These are phyloP conservation scores for Begonia masoniana DNA, from an alignment of 306 rosid genomes.

Conservation along the genomic window DNA sequence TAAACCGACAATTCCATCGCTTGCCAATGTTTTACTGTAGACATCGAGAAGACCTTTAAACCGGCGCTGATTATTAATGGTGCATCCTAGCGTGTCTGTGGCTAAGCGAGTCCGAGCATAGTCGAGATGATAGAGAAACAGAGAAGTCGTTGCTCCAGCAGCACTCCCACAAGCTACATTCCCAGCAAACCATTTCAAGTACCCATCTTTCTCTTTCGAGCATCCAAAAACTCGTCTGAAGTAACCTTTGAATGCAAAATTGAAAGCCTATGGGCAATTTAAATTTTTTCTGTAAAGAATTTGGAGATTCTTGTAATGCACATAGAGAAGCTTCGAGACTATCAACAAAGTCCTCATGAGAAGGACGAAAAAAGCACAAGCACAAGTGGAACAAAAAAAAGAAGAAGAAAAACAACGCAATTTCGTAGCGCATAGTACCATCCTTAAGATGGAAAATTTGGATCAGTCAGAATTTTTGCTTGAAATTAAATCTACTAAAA, in stretches of 20 bases:
- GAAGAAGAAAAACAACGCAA: no score
- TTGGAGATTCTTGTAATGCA: constrained; percentile 19
- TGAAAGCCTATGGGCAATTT: constrained; percentile 90
- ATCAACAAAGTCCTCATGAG: neutral
- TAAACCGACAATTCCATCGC: constrained; percentile 71
- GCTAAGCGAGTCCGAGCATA: constrained; percentile 84
- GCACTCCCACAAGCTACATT: constrained; percentile 99
- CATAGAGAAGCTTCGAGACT: constrained; percentile 9
- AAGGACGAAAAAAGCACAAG: no score
- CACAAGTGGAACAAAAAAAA: no score
- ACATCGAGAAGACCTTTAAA: constrained; percentile 77
- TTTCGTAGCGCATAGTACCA: no score
- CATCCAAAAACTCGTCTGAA: constrained; percentile 74
- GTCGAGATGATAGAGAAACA: constrained; percentile 85
- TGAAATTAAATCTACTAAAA: no score
- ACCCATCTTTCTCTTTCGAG: constrained; percentile 86
- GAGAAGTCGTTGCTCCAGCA: constrained; percentile 86
- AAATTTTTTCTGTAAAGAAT: constrained; percentile 45
- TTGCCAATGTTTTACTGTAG: constrained; percentile 64
- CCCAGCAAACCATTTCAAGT: constrained; percentile 85
- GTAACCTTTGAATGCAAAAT: constrained; percentile 99
- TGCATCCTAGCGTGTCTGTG: constrained; percentile 48
- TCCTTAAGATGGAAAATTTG: no score
- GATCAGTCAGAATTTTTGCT: no score
- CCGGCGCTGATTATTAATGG: constrained; percentile 38